A percentile compares a stretch with the other conserved stretches of the same genome.
phyloP scores from a whole-genome alignment of 148 eudicot species.

The Silene conica region DNA sequence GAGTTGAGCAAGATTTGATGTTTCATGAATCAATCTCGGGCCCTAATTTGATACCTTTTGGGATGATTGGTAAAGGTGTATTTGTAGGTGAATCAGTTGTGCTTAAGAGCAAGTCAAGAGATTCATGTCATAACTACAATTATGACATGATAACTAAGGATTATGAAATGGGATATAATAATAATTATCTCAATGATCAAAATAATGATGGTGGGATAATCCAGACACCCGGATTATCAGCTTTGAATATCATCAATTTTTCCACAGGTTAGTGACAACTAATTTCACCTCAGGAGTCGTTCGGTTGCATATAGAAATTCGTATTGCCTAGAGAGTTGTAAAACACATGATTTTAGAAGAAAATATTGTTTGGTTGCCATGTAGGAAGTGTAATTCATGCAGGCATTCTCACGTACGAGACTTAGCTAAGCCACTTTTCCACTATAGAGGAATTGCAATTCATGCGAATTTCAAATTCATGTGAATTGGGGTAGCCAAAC shows the following conservation, averaged over 20 bases:
- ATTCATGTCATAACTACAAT: conserved; percentile 14
- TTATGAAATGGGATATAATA: conserved; percentile 13
- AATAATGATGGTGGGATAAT: conserved; percentile 10
- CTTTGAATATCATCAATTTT: conserved; percentile 30
- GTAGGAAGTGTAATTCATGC: too few species aligned
- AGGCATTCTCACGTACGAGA: too few species aligned
- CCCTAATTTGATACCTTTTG: background rate
- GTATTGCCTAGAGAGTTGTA: too few species aligned
- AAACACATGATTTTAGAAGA: too few species aligned
- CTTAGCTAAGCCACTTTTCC: too few species aligned
- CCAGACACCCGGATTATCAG: conserved; percentile 19
- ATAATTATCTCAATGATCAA: conserved; percentile 15
- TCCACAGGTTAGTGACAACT: conserved; percentile 20
- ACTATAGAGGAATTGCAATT: too few species aligned
- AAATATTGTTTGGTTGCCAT: too few species aligned
- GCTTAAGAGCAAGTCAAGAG: conserved; percentile 15
- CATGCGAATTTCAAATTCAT: too few species aligned
- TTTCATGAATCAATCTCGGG: conserved; percentile 13
- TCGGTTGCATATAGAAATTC: too few species aligned
- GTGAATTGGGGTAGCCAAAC: too few species aligned
- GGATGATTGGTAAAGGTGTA: conserved; percentile 5
- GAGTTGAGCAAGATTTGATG: conserved; percentile 2
- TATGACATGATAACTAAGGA: conserved; percentile 20
- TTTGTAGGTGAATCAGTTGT: conserved; percentile 14
- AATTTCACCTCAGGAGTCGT: too few species aligned